A percentile compares a stretch with the other conserved stretches of the same genome.
These are phyloP conservation scores for Usnea hakonensis DNA, from an alignment of 495 filamentous ascomycete genomes.

Conservation along the genomic window DNA sequence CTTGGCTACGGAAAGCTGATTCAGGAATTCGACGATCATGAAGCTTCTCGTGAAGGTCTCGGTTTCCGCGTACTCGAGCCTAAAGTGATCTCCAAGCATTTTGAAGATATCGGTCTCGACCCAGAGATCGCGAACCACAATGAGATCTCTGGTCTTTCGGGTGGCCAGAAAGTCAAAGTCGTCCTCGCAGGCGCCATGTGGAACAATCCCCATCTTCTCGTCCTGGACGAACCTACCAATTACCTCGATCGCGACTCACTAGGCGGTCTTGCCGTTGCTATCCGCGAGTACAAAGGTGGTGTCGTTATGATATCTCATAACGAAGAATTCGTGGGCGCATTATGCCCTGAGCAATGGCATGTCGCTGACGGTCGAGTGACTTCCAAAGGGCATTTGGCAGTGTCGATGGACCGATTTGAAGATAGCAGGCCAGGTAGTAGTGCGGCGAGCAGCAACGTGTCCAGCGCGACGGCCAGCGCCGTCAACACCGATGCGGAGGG, in stretches of 20 bases:
- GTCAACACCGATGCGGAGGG: slow-evolving; percentile 84
- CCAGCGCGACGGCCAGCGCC: slow-evolving; percentile 55
- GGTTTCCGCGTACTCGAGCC: slow-evolving; percentile 89
- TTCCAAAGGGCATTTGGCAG: slow-evolving; percentile 66
- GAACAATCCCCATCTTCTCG: slow-evolving; percentile 96
- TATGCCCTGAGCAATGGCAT: slow-evolving; percentile 92
- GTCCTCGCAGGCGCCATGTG: slow-evolving; percentile 97
- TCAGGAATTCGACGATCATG: slow-evolving; percentile 98
- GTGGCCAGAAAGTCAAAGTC: slow-evolving; percentile 99
- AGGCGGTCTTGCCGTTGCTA: slow-evolving; percentile 89
- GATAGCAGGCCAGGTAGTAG: slow-evolving; percentile 62
- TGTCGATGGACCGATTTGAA: slow-evolving; percentile 77
- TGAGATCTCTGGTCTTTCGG: slow-evolving; percentile 91
- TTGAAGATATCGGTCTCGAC: slow-evolving; percentile 91
- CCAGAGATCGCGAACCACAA: slow-evolving; percentile 99
- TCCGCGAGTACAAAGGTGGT: slow-evolving; percentile 94
- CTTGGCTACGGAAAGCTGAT: slow-evolving; percentile 86
- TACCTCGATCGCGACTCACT: slow-evolving; percentile 97
- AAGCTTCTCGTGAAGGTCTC: slow-evolving; percentile 93
- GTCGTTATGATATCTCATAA: slow-evolving; percentile 99
- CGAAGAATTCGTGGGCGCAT: slow-evolving; percentile 93
- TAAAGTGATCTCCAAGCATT: slow-evolving; percentile 92
- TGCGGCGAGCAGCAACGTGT: slow-evolving; percentile 52
- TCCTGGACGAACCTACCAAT: slow-evolving; percentile 98
- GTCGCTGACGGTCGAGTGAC: slow-evolving; percentile 80